Evolutionary conservation across 192 early-diverging fungal genomes (phyloP), one percentile per base, ranked within the genome.

Genomic region (Coemansia sp.): DNA sequence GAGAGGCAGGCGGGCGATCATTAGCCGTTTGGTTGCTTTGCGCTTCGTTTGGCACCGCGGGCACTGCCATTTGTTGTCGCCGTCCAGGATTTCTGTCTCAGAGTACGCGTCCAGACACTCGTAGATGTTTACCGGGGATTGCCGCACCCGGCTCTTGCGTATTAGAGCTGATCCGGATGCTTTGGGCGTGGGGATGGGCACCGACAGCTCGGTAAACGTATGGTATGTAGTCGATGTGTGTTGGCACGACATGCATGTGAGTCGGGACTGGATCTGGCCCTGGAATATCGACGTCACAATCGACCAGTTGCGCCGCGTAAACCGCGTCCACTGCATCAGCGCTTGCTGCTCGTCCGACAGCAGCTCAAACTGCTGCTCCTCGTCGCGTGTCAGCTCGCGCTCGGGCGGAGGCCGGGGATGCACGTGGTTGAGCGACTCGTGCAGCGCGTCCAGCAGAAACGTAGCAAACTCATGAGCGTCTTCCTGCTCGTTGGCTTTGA

Each of bases 401-500:
- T 73, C 66, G 0, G 81, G 74, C 23, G 83, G 68, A 38, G 69
- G 79, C 11, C 73, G 56, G 1, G 66, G 63, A 37, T 79, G 62
- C n/a, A 86, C 81, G 20, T 85, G 61, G 63, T 99, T 99, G 28
- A 97, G 67, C 66, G 96, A 89, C 73, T 98, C 97, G 68, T 99
- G 96, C 15, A 99, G 67, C 0, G 88, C 82, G 81, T 98, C 95
- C 23, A 98, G 70, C 55, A 99, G 70, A 67, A 92, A 98, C 3
- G 86, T 81, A 9, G 97, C 80, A 77, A 99, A 98, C 78, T 98
- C 96, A 67, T 99, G 97, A 0, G 91, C 90, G 79, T 99, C 97
- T 26, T 99, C 95, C 71, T 99, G 97, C 52, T 97, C 93, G 52
- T 84, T 88, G 5, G 91, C 92, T 36, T 82, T 83, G 71, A 96